Evolutionary conservation across 345 rosid genomes (phyloP).

Genomic region (Syzygium aqueum): DNA sequence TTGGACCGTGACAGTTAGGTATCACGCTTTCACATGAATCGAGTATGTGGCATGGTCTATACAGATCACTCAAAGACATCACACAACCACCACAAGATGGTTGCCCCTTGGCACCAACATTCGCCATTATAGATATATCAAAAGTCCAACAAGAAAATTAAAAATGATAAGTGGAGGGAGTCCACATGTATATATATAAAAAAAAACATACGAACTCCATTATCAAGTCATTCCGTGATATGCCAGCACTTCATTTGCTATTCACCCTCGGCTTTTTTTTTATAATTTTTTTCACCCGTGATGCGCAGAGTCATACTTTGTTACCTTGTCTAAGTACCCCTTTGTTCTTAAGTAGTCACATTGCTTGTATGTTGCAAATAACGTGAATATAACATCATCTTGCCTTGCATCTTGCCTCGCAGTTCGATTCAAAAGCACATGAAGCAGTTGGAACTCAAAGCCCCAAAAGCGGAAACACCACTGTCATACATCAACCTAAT

Average conservation of each 20-base stretch:
- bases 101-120: background rate
- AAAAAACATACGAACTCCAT: background rate
- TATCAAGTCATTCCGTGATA: background rate
- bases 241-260: background rate
- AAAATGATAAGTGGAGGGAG: background rate
- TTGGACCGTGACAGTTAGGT: background rate
- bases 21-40: background rate
- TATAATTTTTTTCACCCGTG: too few species aligned
- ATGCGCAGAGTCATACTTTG: background rate
- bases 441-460: background rate
- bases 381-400: background rate
- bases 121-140: background rate
- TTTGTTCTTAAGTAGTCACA: background rate
- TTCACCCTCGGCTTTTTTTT: too few species aligned
- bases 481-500: background rate
- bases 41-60: too few species aligned
- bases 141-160: background rate
- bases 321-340: background rate
- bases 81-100: background rate
- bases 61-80: too few species aligned
- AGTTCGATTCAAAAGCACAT: background rate
- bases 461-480: background rate
- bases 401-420: background rate
- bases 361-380: background rate
- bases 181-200: rapidly evolving